Conservation (phyloP, 2,329 filamentous ascomycete species). For the Verticillium dahliae region DNA sequence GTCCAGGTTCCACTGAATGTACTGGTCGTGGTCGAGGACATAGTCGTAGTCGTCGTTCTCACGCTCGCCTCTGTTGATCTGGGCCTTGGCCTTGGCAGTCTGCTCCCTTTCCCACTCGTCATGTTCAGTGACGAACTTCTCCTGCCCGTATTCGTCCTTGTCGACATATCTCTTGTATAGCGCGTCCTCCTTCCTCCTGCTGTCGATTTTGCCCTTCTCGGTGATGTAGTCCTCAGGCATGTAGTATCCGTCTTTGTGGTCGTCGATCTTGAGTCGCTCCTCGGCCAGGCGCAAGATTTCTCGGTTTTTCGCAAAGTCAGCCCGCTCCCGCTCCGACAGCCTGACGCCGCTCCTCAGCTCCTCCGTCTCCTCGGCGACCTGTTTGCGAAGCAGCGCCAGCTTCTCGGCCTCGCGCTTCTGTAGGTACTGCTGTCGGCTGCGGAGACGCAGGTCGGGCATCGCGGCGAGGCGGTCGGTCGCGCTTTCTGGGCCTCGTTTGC, state of each 20-base stretch:
- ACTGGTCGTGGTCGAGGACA: conserved; percentile 83
- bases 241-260: conserved; percentile 84
- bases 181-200: conserved; percentile 80
- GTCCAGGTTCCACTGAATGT: conserved; percentile 78
- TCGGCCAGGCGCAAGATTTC: conserved; percentile 77
- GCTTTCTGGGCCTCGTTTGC: conserved; percentile 52
- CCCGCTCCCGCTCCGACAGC: conserved; percentile 72
- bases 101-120: conserved; percentile 96
- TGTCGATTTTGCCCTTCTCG: conserved; percentile 83
- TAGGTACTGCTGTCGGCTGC: conserved; percentile 86
- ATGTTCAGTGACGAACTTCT: conserved; percentile 86
- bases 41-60: conserved; percentile 85
- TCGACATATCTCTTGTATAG: conserved; percentile 90
- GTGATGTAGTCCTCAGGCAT: conserved; percentile 95
- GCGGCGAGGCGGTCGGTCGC: conserved; percentile 60
- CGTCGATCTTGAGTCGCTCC: conserved; percentile 80
- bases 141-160: conserved; percentile 77
- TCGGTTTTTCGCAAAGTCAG: conserved; percentile 82
- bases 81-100: conserved; percentile 76
- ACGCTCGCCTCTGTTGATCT: conserved; percentile 68
- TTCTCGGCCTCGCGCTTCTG: conserved; percentile 87
- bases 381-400: conserved; percentile 77
- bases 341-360: conserved; percentile 71
- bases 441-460: conserved; percentile 73
- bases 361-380: conserved; percentile 81